phyloP scores from a whole-genome alignment of 352 stramenopile species.

The Phytophthora cryptogea region DNA sequence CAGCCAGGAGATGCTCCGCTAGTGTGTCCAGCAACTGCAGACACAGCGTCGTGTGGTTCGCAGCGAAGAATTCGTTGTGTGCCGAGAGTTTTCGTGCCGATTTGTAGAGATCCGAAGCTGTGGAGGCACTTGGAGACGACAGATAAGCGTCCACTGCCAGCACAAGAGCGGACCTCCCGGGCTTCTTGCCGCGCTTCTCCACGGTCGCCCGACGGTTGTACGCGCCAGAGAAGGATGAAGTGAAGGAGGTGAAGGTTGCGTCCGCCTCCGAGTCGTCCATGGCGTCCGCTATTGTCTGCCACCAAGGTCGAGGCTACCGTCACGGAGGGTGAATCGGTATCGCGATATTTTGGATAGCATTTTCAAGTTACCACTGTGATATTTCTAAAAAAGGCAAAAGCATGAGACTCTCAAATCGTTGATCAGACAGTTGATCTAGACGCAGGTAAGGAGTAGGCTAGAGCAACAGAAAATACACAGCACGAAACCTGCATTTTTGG shows the following conservation, averaged over 20 bases:
- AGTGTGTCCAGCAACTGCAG: constrained; percentile 67
- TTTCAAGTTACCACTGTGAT: no score
- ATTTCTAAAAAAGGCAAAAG: no score
- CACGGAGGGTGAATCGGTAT: background rate
- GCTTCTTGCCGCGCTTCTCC: constrained; percentile 28
- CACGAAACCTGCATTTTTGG: no score
- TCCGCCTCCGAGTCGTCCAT: constrained; percentile 53
- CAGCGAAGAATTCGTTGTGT: constrained; percentile 49
- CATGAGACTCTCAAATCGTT: no score
- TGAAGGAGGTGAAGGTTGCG: constrained; percentile 43
- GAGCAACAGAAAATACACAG: no score
- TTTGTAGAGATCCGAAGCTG: constrained; percentile 46
- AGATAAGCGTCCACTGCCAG: constrained; percentile 49
- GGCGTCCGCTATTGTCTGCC: no score
- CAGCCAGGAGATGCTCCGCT: constrained; percentile 50
- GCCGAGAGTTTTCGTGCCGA: constrained; percentile 44
- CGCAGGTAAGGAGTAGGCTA: no score
- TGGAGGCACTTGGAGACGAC: constrained; percentile 31
- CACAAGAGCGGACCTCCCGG: constrained; percentile 34
- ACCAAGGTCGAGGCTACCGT: constrained; percentile 29
- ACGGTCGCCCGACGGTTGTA: constrained; percentile 17
- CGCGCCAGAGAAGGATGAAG: constrained; percentile 22
- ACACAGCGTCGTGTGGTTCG: constrained; percentile 45
- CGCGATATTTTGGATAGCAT: no score
- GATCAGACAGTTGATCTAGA: no score